Evolutionary conservation across 805 yeast species (phyloP).

Genomic region (Cyberlindnera japonica): DNA sequence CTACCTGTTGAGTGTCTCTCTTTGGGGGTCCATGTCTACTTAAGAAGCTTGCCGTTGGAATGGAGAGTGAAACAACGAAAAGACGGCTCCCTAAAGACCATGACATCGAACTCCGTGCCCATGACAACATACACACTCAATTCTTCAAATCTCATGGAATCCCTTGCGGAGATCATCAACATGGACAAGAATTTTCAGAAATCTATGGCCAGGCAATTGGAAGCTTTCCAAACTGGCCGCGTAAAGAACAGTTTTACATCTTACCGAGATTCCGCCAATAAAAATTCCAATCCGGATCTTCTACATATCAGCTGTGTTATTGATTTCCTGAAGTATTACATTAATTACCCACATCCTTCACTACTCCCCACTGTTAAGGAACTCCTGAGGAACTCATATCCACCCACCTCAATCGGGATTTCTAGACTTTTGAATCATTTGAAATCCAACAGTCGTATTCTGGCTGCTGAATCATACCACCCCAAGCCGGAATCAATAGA

Average conservation of each 20-base stretch:
- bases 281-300: background rate
- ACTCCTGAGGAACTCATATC: background rate
- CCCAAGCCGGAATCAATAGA: background rate
- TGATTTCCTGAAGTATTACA: constrained; percentile 10
- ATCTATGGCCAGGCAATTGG: background rate
- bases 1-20: constrained; percentile 9
- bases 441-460: background rate
- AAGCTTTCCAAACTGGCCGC: background rate
- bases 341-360: constrained; percentile 9
- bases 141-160: constrained; percentile 5
- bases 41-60: constrained; percentile 10
- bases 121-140: constrained; percentile 9
- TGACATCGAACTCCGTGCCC: constrained; percentile 12
- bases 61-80: constrained; percentile 6
- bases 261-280: constrained; percentile 2
- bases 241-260: constrained; percentile 1
- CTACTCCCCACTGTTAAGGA: background rate
- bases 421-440: constrained; percentile 4
- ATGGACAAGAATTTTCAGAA: constrained; percentile 1
- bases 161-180: constrained; percentile 4
- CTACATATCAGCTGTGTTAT: constrained; percentile 6
- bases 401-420: background rate
- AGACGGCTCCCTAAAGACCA: background rate
- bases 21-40: constrained; percentile 12
- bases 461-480: background rate